Evolutionary conservation across 164 flowering plant species (phyloP).

Genomic region (Tinospora cordifolia): DNA sequence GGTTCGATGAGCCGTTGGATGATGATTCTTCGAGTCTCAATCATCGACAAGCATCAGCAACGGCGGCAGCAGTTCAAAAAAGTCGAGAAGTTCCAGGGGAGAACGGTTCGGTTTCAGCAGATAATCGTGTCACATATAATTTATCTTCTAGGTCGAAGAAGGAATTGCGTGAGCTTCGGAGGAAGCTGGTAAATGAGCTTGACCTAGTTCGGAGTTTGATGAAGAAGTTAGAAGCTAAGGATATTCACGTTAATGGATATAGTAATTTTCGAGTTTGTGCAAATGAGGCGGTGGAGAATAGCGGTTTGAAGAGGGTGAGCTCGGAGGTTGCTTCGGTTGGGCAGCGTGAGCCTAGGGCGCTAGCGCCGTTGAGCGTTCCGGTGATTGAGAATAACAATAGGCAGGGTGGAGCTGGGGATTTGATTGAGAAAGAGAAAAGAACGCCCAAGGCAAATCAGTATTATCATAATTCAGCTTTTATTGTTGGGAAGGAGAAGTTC

Average conservation of each 20-base stretch:
- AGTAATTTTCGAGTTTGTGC: constrained; percentile 5
- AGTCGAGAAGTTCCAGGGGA: constrained; percentile 5
- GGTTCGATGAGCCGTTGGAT: constrained; percentile 34
- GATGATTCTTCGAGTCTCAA: constrained; percentile 36
- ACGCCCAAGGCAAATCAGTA: constrained; percentile 77
- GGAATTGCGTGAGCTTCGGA: constrained; percentile 49
- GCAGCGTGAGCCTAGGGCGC: constrained; percentile 30
- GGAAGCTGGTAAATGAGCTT: constrained; percentile 60
- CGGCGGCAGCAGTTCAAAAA: neutral
- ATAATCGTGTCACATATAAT: constrained; percentile 33
- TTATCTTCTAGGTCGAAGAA: constrained; percentile 42
- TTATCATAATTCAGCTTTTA: constrained; percentile 59
- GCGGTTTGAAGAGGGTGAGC: constrained; percentile 27
- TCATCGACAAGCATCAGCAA: constrained; percentile 10
- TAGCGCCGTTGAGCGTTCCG: constrained; percentile 44
- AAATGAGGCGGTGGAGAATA: constrained; percentile 13
- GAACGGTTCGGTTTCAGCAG: constrained; percentile 20
- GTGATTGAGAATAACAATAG: constrained; percentile 33
- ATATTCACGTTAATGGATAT: constrained; percentile 14
- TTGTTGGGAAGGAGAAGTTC: constrained; percentile 66
- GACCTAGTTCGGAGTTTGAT: constrained; percentile 50
- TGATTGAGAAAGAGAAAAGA: constrained; percentile 71
- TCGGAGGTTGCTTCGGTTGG: constrained; percentile 42
- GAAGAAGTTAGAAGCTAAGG: constrained; percentile 34
- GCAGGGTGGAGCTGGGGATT: constrained; percentile 28